Evolutionary conservation across 2,329 filamentous ascomycete genomes (phyloP), one percentile per base, ranked within the genome.

Genomic region (Cercospora sojina): DNA sequence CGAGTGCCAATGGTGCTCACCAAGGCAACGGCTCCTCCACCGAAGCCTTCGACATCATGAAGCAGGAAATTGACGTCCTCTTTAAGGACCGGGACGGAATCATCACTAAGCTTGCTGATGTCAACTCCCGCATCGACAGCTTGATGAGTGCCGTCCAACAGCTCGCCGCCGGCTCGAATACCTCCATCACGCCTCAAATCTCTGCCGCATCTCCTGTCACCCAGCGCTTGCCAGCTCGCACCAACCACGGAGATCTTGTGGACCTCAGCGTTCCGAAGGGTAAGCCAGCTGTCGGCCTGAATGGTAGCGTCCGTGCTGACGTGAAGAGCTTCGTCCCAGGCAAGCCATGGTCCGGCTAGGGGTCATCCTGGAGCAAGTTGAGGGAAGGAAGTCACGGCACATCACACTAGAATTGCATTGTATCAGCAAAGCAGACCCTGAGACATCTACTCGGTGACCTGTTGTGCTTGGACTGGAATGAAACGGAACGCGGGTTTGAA

Each of bases 221-320:
- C 5, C 73, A 74, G 35, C 63, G 58, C 32, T 23, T 74, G n/a
- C 66, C 71, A 2, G 61, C 71, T 38, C 47, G 60, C 57, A 69
- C 63, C 12, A 47, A 61, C 25, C 68, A 69, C 64, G 69, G 70
- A n/a, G 64, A 67, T 51, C 49, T 62, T 6, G 31, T 73, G 51
- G 68, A 72, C 20, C 49, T 74, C n/a, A 51, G 57, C 5, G 64
- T 74, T 13, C 69, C 71, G 3, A 75, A 73, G 55, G 74, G 72
- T 13, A 66, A 53, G 20, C 35, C 66, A n/a, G 38, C 58, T 25
- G 59, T 70, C 13, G 38, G 27, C 25, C 57, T 70, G 5, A 56
- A 67, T 43, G 56, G 62, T 29, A 64, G 66, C 38, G 31, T 43
- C 7, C 25, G 41, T 57, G 43, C 59, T 32, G 20, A 25, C 10